phyloP scores from a whole-genome alignment of 1,284 basidiomycete genomes.

The Sporisorium iseilematis-ciliati region DNA sequence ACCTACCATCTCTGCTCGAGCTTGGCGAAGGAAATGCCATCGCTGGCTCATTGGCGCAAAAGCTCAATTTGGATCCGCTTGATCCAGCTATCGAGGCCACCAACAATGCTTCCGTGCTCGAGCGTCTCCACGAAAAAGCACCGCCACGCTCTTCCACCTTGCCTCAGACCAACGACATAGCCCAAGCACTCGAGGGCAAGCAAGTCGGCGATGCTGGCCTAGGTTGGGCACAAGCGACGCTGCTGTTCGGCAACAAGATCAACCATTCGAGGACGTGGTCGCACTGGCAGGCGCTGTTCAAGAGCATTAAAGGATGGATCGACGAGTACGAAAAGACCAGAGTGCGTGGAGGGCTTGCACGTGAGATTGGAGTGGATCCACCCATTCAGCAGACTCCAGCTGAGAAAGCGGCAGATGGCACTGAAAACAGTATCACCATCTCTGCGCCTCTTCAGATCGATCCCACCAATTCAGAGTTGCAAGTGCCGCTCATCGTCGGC shows the following conservation, averaged over 20 bases:
- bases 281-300: slow-evolving; percentile 58
- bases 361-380: slow-evolving; percentile 54
- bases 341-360: slow-evolving; percentile 54
- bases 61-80: slow-evolving; percentile 28
- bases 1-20: slow-evolving; percentile 9
- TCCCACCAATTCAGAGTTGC: slow-evolving; percentile 19
- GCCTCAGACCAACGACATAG: slow-evolving; percentile 6
- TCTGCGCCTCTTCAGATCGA: slow-evolving; percentile 33
- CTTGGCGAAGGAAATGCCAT: slow-evolving; percentile 12
- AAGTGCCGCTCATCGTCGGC: slow-evolving; percentile 32
- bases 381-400: slow-evolving; percentile 1
- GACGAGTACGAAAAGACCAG: slow-evolving; percentile 63
- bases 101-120: slow-evolving; percentile 22
- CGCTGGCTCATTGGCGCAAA: slow-evolving; percentile 20
- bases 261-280: slow-evolving; percentile 56
- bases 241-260: slow-evolving; percentile 38
- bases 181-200: not conserved
- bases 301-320: slow-evolving; percentile 62
- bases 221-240: slow-evolving; percentile 16
- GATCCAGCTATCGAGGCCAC: slow-evolving; percentile 6
- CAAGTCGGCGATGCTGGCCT: not conserved
- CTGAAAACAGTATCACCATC: slow-evolving; percentile 15
- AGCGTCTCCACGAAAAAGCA: slow-evolving; percentile 24
- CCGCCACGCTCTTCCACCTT: slow-evolving; percentile 27
- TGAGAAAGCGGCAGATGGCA: not conserved